A percentile compares a stretch with the other conserved stretches of the same genome.
Evolutionary conservation across 2,329 filamentous ascomycete species (phyloP).

Genomic region (Capronia epimyces): DNA sequence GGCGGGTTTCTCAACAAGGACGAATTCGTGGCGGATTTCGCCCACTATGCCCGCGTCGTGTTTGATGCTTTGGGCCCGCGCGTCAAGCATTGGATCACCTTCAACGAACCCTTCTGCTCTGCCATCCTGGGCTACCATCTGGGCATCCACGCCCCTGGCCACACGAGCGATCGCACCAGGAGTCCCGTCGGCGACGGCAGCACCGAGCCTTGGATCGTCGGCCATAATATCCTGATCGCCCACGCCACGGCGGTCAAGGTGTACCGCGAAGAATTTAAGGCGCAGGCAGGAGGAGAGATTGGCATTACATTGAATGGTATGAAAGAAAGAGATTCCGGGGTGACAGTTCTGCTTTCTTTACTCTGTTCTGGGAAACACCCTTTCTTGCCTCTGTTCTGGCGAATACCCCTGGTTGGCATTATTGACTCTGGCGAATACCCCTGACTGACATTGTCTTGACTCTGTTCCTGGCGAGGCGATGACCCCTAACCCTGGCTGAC

Average conservation of each 20-base stretch:
- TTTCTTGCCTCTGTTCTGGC: not conserved
- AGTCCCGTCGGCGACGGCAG: slow-evolving; percentile 66
- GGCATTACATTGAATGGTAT: slow-evolving; percentile 79
- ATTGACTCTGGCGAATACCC: not conserved
- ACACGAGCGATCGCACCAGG: slow-evolving; percentile 67
- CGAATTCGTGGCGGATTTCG: slow-evolving; percentile 77
- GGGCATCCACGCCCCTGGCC: slow-evolving; percentile 76
- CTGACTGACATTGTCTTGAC: not conserved
- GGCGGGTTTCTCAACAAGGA: slow-evolving; percentile 72
- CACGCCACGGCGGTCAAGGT: slow-evolving; percentile 75
- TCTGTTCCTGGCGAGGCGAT: not conserved
- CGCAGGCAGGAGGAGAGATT: slow-evolving; percentile 66
- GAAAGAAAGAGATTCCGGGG: too few relatives aligned
- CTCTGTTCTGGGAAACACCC: too few relatives aligned
- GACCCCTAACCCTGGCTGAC: too few relatives aligned
- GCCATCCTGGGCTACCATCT: slow-evolving; percentile 73
- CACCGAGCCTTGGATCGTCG: slow-evolving; percentile 75
- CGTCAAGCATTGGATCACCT: slow-evolving; percentile 84
- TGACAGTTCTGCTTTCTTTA: too few relatives aligned
- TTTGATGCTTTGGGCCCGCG: slow-evolving; percentile 67
- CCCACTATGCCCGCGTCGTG: slow-evolving; percentile 68
- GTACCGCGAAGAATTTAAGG: slow-evolving; percentile 77
- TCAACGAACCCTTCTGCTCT: slow-evolving; percentile 86
- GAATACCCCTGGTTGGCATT: not conserved
- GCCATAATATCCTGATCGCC: slow-evolving; percentile 72